phyloP scores from a whole-genome alignment of 768 basidiomycete genomes.

The Pleurotus platypus region DNA sequence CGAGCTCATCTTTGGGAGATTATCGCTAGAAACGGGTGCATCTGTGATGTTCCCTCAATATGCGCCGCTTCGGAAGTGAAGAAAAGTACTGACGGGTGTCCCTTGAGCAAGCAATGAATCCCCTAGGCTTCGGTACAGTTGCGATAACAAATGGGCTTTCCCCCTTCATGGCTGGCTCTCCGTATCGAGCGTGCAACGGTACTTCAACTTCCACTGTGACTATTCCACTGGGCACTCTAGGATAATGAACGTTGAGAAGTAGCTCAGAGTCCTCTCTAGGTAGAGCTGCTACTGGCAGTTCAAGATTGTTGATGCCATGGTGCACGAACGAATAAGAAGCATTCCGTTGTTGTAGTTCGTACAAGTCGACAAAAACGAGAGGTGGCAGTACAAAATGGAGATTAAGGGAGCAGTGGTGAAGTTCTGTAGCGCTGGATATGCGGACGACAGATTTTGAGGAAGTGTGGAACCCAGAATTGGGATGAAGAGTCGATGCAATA shows the following conservation, averaged over 20 bases:
- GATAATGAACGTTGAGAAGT: constrained; percentile 19
- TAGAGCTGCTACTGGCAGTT: constrained; percentile 40
- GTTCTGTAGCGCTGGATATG: background rate
- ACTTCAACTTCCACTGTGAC: constrained; percentile 28
- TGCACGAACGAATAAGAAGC: constrained; percentile 35
- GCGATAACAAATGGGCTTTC: constrained; percentile 20
- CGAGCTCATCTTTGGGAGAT: constrained; percentile 10
- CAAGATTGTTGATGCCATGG: constrained; percentile 41
- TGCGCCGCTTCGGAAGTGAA: background rate
- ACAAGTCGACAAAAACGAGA: constrained; percentile 43
- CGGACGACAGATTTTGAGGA: constrained; percentile 2
- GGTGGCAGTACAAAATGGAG: constrained; percentile 38
- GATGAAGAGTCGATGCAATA: constrained; percentile 6
- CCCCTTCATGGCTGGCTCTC: constrained; percentile 19
- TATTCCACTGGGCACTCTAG: constrained; percentile 8
- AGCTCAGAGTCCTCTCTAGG: constrained; percentile 19
- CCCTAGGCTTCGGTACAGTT: constrained; percentile 31
- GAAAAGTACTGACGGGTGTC: constrained; percentile 16
- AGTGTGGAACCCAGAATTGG: constrained; percentile 9
- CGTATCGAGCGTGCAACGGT: constrained; percentile 47
- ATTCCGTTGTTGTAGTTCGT: constrained; percentile 38
- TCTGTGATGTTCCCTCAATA: background rate
- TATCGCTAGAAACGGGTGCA: constrained; percentile 2
- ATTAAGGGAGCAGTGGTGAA: constrained; percentile 30
- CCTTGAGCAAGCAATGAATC: constrained; percentile 34